A percentile compares a stretch with the other conserved stretches of the same genome.
Conservation (phyloP, 208 protist genomes). For the Porcisia hertigi region DNA sequence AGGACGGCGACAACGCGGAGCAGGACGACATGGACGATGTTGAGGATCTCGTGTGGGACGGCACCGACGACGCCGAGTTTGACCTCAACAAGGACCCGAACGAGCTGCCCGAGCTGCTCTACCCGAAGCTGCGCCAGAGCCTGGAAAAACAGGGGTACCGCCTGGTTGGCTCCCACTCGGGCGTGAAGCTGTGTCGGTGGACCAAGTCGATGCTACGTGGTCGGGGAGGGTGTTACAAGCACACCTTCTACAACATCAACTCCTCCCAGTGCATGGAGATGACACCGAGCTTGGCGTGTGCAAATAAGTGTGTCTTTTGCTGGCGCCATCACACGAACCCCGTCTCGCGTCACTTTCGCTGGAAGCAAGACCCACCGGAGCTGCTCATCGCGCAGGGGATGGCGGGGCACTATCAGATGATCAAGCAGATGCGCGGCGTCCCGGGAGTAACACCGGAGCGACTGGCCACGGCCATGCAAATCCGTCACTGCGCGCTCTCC, state of each 20-base stretch:
- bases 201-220: conserved; percentile 97
- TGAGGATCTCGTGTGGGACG: conserved; percentile 69
- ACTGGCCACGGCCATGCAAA: conserved; percentile 77
- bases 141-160: conserved; percentile 96
- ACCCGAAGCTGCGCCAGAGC: conserved; percentile 79
- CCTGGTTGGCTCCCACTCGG: conserved; percentile 94
- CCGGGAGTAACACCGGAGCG: conserved; percentile 90
- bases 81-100: conserved; percentile 28
- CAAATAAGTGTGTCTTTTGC: conserved; percentile 97
- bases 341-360: conserved; percentile 86
- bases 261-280: conserved; percentile 97
- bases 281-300: conserved; percentile 95
- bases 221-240: conserved; percentile 97
- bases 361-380: conserved; percentile 91
- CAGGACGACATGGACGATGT: conserved; percentile 57
- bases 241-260: conserved; percentile 97
- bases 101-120: conserved; percentile 83
- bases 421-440: conserved; percentile 91
- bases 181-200: conserved; percentile 98
- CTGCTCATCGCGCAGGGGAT: conserved; percentile 80
- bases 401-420: conserved; percentile 80
- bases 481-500: conserved; percentile 94
- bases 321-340: conserved; percentile 96
- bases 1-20: conserved; percentile 30
- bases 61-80: conserved; percentile 37